Base-by-base conservation (phyloP, 73 alveolate species). In the Paraurostyla sp. region DNA sequence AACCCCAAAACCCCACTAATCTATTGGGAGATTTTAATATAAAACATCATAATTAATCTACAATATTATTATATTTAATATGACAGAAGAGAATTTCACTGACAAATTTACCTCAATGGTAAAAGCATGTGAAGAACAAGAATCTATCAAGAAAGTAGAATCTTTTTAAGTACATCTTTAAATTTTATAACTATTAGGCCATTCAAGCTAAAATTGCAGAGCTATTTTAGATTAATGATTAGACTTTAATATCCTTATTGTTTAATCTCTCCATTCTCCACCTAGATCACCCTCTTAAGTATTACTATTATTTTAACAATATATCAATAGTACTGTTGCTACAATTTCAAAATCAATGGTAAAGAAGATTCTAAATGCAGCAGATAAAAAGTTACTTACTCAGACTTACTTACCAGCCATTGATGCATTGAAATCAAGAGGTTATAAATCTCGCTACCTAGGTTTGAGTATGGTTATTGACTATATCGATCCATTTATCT, bases 51-150 rank as follows among this genome's bases (percentile, higher is more conserved):
- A 46, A 18, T 46, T 15, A 15, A 15, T 46, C 13, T 46, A 15
- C 18, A 46, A 46, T 46, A 46, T 15, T 46, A 46, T 15, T 46
- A 15, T 15, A 46, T 15, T 13, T 46, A 46, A 46, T 46, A 46
- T 15, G 13, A 46, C 13, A 46, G 57, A 46, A 46, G 13, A 46
- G 57, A 13, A 46, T 13, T 15, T 46, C 57, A 46, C 57, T 13
- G 18, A 46, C 23, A 46, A 46, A 46, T 46, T 46, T n/a, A n/a
- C n/a, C n/a, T n/a, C n/a, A n/a, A n/a, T n/a, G n/a, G n/a, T n/a
- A n/a, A n/a, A n/a, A n/a, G n/a, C n/a, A n/a, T 76, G 88, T 52
- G 88, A 76, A 57, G n/a, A 76, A 41, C 23, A 76, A n/a, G 88
- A 76, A 51, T n/a, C 52, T 11, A 32, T 76, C 58, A 49, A 76